A percentile compares a stretch with the other conserved stretches of the same genome.
Evolutionary conservation across 2,329 filamentous ascomycete species (phyloP).

Genomic region (Cladosporium sp.): DNA sequence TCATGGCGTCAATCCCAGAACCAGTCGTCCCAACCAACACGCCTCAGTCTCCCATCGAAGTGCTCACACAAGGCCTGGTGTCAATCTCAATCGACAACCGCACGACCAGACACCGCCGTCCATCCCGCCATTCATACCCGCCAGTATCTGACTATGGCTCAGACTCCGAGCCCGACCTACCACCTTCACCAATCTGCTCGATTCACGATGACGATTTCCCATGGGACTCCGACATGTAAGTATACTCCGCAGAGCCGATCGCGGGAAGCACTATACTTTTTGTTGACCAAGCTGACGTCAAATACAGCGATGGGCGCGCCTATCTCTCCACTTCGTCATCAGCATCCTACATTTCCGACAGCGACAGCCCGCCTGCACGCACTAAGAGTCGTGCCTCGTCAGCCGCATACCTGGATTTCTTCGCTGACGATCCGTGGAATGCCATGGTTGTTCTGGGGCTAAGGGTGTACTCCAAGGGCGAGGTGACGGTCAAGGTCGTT

Average conservation of each 20-base stretch:
- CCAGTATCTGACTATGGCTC: not conserved
- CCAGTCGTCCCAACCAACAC: not conserved
- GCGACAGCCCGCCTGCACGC: not conserved
- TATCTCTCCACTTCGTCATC: not conserved
- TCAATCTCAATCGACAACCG: not conserved
- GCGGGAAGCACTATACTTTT: too few species aligned
- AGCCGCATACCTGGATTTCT: slow-evolving; percentile 32
- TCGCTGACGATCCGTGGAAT: slow-evolving; percentile 55
- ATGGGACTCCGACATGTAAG: slow-evolving; percentile 30
- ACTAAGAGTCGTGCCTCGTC: not conserved
- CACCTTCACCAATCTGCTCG: not conserved
- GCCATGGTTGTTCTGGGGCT: slow-evolving; percentile 58
- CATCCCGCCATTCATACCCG: not conserved
- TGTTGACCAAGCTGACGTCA: not conserved
- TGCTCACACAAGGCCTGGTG: not conserved
- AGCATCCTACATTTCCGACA: not conserved
- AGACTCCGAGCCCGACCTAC: not conserved
- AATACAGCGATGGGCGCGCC: slow-evolving; percentile 20
- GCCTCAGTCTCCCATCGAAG: not conserved
- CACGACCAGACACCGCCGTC: not conserved
- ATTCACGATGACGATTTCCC: slow-evolving; percentile 30
- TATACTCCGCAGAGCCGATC: not conserved
- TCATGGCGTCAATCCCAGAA: not conserved
- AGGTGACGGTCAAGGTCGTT: slow-evolving; percentile 48
- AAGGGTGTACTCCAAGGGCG: slow-evolving; percentile 53